phyloP scores from a whole-genome alignment of 352 stramenopile species.

The Pilasporangium apinafurcum region DNA sequence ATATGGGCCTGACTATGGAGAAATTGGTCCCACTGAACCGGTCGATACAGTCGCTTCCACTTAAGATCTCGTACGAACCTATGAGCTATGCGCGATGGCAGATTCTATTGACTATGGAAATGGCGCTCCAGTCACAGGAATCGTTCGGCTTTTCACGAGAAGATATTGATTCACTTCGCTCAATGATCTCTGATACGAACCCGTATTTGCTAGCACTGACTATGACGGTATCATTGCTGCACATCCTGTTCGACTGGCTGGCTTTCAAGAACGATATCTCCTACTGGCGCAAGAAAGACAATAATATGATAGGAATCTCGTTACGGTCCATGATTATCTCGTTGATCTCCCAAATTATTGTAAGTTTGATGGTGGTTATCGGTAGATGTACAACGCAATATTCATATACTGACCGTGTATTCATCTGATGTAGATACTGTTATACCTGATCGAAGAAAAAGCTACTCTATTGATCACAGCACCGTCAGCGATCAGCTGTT shows the following conservation, averaged over 20 bases:
- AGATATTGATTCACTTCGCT: slow-evolving; percentile 88
- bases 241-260: slow-evolving; percentile 97
- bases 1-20: slow-evolving; percentile 60
- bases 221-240: slow-evolving; percentile 93
- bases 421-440: slow-evolving; percentile 53
- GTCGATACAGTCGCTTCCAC: slow-evolving; percentile 39
- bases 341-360: slow-evolving; percentile 89
- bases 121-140: slow-evolving; percentile 50
- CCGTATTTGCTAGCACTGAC: slow-evolving; percentile 93
- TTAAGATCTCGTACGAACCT: slow-evolving; percentile 66
- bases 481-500: slow-evolving; percentile 47
- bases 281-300: slow-evolving; percentile 93
- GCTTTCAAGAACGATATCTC: slow-evolving; percentile 97
- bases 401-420: neutral
- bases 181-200: slow-evolving; percentile 92
- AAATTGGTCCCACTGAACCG: slow-evolving; percentile 68
- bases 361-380: slow-evolving; percentile 5
- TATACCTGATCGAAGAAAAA: slow-evolving; percentile 95
- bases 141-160: slow-evolving; percentile 49
- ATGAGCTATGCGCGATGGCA: slow-evolving; percentile 79
- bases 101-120: slow-evolving; percentile 67
- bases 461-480: slow-evolving; percentile 91
- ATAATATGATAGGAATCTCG: slow-evolving; percentile 91
- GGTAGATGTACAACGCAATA: too few relatives aligned
- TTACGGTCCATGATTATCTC: slow-evolving; percentile 91